Percentiles rank a stretch among this genome's conserved stretches.
phyloP scores from a whole-genome alignment of 768 basidiomycete genomes.

The Rhodotorula taiwanensis region DNA sequence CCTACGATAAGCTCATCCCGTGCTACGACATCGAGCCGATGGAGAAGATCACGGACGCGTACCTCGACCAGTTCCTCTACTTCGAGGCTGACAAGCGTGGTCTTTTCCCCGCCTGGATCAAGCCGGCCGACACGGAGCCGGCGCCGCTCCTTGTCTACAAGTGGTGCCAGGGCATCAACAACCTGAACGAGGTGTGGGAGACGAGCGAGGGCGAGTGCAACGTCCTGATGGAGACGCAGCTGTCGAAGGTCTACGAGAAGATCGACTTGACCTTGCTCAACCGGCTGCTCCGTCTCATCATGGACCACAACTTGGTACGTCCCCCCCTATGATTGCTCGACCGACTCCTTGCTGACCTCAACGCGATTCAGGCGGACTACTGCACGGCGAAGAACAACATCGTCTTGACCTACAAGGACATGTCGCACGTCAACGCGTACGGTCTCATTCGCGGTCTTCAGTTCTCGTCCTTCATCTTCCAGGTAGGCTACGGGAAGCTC shows the following conservation, averaged over 20 bases:
- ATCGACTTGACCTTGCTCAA: constrained; percentile 93
- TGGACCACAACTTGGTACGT: constrained; percentile 79
- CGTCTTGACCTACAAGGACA: constrained; percentile 89
- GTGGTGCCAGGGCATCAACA: constrained; percentile 99
- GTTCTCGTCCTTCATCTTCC: constrained; percentile 98
- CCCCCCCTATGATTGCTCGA: not conserved
- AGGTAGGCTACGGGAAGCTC: too few species aligned
- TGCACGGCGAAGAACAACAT: constrained; percentile 99
- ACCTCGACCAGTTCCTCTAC: constrained; percentile 96
- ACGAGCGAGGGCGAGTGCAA: constrained; percentile 95
- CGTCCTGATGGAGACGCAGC: constrained; percentile 97
- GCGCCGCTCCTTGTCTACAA: constrained; percentile 96
- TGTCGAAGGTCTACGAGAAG: constrained; percentile 98
- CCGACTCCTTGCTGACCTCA: not conserved
- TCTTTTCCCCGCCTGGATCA: constrained; percentile 98
- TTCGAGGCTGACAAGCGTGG: constrained; percentile 99
- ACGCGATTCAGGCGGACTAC: constrained; percentile 63
- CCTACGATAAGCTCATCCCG: constrained; percentile 88
- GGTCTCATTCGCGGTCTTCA: constrained; percentile 96
- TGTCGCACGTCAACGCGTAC: constrained; percentile 96
- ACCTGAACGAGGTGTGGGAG: constrained; percentile 96
- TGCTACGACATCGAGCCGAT: constrained; percentile 99
- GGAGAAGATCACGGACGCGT: constrained; percentile 99
- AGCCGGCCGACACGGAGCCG: constrained; percentile 94
- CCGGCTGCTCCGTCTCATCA: constrained; percentile 85